Evolutionary conservation across 2,329 filamentous ascomycete species (phyloP).

Genomic region (Albifimbria verrucaria): DNA sequence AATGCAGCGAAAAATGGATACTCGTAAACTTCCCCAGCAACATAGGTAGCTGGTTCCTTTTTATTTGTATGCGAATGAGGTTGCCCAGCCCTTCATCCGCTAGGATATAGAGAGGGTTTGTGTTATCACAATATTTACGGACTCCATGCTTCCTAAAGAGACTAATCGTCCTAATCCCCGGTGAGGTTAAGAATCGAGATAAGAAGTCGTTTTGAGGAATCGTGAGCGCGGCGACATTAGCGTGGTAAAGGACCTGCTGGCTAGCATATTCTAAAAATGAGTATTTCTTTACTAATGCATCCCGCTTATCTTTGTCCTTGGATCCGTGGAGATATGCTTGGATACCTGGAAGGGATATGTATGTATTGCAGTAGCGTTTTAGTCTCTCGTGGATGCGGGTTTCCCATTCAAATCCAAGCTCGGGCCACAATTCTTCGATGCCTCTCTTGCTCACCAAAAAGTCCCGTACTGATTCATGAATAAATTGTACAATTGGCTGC

Average conservation of each 20-base stretch:
- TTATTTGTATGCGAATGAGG: conserved; percentile 24
- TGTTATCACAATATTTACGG: conserved; percentile 19
- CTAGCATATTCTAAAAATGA: conserved; percentile 46
- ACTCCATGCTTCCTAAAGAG: conserved; percentile 21
- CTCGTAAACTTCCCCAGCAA: conserved; percentile 26
- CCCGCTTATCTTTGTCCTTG: not conserved
- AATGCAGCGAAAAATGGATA: conserved; percentile 32
- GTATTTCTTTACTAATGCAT: conserved; percentile 15
- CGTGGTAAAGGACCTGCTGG: conserved; percentile 36
- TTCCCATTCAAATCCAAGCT: conserved; percentile 25
- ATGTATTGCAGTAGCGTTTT: conserved; percentile 38
- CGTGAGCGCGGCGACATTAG: conserved; percentile 27
- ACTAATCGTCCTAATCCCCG: conserved; percentile 28
- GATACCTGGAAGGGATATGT: conserved; percentile 25
- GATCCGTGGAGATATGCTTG: not conserved
- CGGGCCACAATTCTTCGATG: conserved; percentile 24
- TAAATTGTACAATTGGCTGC: conserved; percentile 43
- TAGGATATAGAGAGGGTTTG: conserved; percentile 31
- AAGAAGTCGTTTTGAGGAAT: conserved; percentile 30
- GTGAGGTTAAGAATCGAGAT: conserved; percentile 16
- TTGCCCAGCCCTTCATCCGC: conserved; percentile 20
- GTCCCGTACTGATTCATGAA: conserved; percentile 49
- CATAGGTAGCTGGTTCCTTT: conserved; percentile 14
- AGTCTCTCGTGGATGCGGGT: conserved; percentile 38
- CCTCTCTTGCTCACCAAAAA: conserved; percentile 38